Base-by-base conservation (phyloP, 1,284 basidiomycete genomes). In the Ganoderma multipileum region DNA sequence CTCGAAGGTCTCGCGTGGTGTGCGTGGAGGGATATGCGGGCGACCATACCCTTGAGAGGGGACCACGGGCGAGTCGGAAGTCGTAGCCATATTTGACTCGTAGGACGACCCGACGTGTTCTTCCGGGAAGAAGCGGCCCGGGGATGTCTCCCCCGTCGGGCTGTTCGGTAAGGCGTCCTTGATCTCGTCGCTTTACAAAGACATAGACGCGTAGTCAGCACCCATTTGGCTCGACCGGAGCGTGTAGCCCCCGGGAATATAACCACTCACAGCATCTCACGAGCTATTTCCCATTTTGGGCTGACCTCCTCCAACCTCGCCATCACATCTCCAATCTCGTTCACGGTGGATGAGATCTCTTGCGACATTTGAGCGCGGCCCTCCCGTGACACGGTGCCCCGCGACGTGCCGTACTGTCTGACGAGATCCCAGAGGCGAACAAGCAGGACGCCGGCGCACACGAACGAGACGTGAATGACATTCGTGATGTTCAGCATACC, bases 401-500 rank as follows among this genome's bases (percentile, higher is more conserved):
- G 57, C 52, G 67, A 63, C 30, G 65, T 65, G 16, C 69, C 67
- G 20, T 78, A 75, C 54, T 74, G 73, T 26, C 74, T 71, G 39
- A 76, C 76, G 38, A 79, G 70, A 26, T 77, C 72, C 79, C 79
- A 80, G 11, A 76, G 59, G 60, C 78, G 74, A 28, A 78, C 74
- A 39, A 78, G 74, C 5, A 80, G 68, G 18, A 79, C 76, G 0
- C 78, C 76, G 1, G 75, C 74, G 42, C 66, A 75, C 18, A 79
- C 70, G 59, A 75, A 72, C 26, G 78, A 72, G 42, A 77, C 73
- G 50, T 79, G 73, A n/a, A 79, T 66, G 36, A 78, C 62, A 65
- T 78, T 79, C 39, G 72, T 73, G 60, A 73, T 61, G 41, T 68
- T 72, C 26, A 79, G 78, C 67, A 83, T 78, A 26, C 84, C 83